Conservation (phyloP, 1,284 basidiomycete species). For the Microstroma glucosiphilum region DNA sequence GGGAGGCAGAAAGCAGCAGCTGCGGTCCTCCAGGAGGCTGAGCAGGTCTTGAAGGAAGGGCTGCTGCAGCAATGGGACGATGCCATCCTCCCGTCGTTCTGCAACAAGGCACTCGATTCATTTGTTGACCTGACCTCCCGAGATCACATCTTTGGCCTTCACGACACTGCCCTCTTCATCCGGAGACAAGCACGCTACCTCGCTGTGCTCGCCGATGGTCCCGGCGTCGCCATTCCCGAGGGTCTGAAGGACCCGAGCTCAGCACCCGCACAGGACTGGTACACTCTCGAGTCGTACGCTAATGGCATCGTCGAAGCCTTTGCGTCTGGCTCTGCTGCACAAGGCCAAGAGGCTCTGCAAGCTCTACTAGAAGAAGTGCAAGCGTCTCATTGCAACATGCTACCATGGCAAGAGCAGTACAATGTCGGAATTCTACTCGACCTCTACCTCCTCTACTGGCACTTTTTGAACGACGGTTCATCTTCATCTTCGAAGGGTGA, state of each 20-base stretch:
- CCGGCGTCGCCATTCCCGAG: no score
- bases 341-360: no score
- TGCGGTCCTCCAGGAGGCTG: neutral
- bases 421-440: neutral
- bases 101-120: neutral
- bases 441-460: neutral
- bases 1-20: no score
- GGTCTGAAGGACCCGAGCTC: no score
- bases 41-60: constrained; percentile 14
- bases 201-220: neutral
- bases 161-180: neutral
- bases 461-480: no score
- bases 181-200: neutral
- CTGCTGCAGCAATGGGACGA: constrained; percentile 27
- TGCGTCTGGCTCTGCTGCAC: no score
- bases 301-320: no score
- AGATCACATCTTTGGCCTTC: neutral
- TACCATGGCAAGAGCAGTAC: neutral
- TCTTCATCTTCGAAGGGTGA: no score
- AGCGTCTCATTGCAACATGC: neutral
- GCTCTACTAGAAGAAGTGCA: no score
- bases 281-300: no score
- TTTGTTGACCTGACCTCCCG: neutral
- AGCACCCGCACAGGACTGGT: no score
- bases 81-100: constrained; percentile 23